Evolutionary conservation across 805 yeast genomes (phyloP), one percentile per base, ranked within the genome.

Genomic region (Tetrapisispora namnaoensis): DNA sequence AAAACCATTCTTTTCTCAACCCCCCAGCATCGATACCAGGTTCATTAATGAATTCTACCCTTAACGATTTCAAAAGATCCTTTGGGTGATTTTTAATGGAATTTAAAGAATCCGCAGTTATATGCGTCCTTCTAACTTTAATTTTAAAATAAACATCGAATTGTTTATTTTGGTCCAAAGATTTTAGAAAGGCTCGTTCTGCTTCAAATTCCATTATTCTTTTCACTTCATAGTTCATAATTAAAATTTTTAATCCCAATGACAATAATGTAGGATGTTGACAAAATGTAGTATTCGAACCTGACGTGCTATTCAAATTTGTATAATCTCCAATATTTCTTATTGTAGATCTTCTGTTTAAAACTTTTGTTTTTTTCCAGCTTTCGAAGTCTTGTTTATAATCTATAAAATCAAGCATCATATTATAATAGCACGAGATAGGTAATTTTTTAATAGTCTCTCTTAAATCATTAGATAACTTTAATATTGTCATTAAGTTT

Each of bases 1-100:
- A 70, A 64, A 93, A 90, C 99, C 99, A 91, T 60, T 91, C 99
- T 60, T 89, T 90, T 57, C 83, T 79, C 50, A 91, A 72, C 0
- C 99, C 99, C 2, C 99, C 98, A 0, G 89, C 97, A 69, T 91
- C 99, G 21, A 91, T 77, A 0, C 98, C 99, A 0, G 90, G 95
- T 60, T 91, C 99, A 51, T 82, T 82, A 4, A 83, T 69, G 63
- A 93, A 91, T 57, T 86, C 90, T 9, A 93, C 83, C 52, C 79
- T 75, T 30, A 91, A 66, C 1, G 87, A 77, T 59, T 90, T 89
- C 56, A 83, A 80, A 50, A 89, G 70, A 58, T 86, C 86, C 11
- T 64, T 62, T 39, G 70, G 73, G 56, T 79, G 79, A 3, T 71
- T 65, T 55, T 80, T 76, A 35, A 84, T 77, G 32, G 78, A 73